Percentiles rank a stretch among this genome's conserved stretches.
phyloP scores from a whole-genome alignment of 2,329 filamentous ascomycete genomes.

The Lachnellula hyalina region DNA sequence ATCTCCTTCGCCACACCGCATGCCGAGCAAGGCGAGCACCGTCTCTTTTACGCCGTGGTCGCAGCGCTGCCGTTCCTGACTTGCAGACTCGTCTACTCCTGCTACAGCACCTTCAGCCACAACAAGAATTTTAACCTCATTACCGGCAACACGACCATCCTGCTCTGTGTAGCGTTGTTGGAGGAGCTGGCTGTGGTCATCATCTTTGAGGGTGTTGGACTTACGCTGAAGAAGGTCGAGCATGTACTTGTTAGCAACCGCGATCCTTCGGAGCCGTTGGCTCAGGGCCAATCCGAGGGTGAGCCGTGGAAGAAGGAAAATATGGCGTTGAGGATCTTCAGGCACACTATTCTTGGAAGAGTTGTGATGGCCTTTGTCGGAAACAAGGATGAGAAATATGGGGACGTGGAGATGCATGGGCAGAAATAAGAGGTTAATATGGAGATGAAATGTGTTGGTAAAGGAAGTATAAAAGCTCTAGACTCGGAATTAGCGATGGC shows the following conservation, averaged over 20 bases:
- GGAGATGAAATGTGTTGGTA: neutral
- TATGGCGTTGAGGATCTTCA: neutral
- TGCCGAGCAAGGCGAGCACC: slow-evolving; percentile 40
- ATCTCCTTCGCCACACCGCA: slow-evolving; percentile 29
- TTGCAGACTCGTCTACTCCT: slow-evolving; percentile 44
- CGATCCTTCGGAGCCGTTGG: neutral
- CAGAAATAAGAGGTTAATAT: neutral
- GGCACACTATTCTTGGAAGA: neutral
- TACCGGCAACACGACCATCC: slow-evolving; percentile 35
- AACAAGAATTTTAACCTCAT: slow-evolving; percentile 39
- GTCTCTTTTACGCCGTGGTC: slow-evolving; percentile 39
- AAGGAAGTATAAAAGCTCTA: neutral
- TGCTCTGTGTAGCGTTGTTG: slow-evolving; percentile 43
- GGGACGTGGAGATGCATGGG: neutral
- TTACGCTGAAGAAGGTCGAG: slow-evolving; percentile 31
- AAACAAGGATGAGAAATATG: neutral
- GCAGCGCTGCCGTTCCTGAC: slow-evolving; percentile 44
- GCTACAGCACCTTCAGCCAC: slow-evolving; percentile 38
- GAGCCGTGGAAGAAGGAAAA: neutral
- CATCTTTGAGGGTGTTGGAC: slow-evolving; percentile 37
- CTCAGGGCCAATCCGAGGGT: neutral
- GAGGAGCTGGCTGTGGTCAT: slow-evolving; percentile 45
- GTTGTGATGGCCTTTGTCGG: neutral
- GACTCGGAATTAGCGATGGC: neutral
- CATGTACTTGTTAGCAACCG: slow-evolving; percentile 1